Evolutionary conservation across 305 asterid genomes (phyloP), one percentile per base, ranked within the genome.

Genomic region (Solanum hybrid): DNA sequence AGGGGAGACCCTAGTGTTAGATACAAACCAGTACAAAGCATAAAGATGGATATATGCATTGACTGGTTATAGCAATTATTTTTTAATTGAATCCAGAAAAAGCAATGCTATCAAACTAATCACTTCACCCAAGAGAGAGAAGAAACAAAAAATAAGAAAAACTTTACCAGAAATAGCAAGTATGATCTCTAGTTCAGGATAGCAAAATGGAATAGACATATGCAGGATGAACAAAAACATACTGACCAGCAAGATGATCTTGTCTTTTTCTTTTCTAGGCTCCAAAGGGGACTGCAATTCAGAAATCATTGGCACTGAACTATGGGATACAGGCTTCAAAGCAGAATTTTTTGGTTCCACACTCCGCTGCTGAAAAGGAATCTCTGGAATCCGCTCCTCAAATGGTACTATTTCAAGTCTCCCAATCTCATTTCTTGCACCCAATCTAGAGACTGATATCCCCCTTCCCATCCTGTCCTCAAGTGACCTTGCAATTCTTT

Each of bases 211-310:
- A 37, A 85, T 10, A 86, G 80, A 42, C 73, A 20, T 5, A 88
- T 6, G 71, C n/a, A 56, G 26, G 79, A 89, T 36, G 35, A 87
- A 29, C 72, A 71, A 87, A 29, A 46, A 86, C 60, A 36, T 36
- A 92, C 97, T 93, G 86, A 96, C 97, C 97, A 87, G 91, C 64
- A 94, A 89, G 89, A 91, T 86, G 81, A 93, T 88, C 76, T 88
- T 91, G 85, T 93, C 91, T 81, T 93, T 93, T 79, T 90, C 89
- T 32, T 84, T 89, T 89, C 77, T 66, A 88, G 20, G 90, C 36
- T 92, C 93, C 1, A 37, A 22, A 31, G 81, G 60, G 60, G 90
- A 85, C 77, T 77, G 87, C 86, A 88, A 91, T 86, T 90, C 95
- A 1, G 89, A 87, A 89, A 88, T 88, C 88, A 87, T 90, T 36